Percentiles rank a stretch among this genome's conserved stretches.
Evolutionary conservation across 495 filamentous ascomycete species (phyloP).

Genomic region (Talaromyces wortmannii): DNA sequence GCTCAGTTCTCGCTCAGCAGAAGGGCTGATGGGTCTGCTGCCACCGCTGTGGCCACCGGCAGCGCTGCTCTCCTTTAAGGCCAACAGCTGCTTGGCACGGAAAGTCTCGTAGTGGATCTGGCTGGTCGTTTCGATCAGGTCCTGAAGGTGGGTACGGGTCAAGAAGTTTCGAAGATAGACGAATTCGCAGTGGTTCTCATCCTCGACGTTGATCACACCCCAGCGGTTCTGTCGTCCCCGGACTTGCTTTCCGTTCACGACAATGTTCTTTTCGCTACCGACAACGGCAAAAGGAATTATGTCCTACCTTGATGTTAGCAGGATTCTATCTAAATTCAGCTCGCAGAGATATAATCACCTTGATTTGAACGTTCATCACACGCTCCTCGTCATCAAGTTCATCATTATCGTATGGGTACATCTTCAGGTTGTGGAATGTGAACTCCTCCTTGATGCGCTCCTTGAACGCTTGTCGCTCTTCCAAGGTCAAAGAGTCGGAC

Average conservation of each 20-base stretch:
- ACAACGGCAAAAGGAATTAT: slow-evolving; percentile 98
- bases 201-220: slow-evolving; percentile 99
- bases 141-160: slow-evolving; percentile 91
- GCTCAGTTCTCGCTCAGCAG: slow-evolving; percentile 92
- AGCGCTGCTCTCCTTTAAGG: slow-evolving; percentile 94
- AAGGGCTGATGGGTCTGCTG: slow-evolving; percentile 89
- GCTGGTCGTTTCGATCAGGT: slow-evolving; percentile 98
- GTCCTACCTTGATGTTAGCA: slow-evolving; percentile 42
- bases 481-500: slow-evolving; percentile 90
- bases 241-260: slow-evolving; percentile 95
- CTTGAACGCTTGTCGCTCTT: slow-evolving; percentile 95
- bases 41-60: slow-evolving; percentile 56
- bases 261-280: slow-evolving; percentile 94
- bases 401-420: slow-evolving; percentile 99
- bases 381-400: slow-evolving; percentile 97
- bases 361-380: slow-evolving; percentile 88
- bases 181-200: slow-evolving; percentile 99
- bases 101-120: slow-evolving; percentile 99
- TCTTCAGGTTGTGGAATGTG: slow-evolving; percentile 98
- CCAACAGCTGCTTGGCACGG: slow-evolving; percentile 97
- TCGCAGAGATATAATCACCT: slow-evolving; percentile 44
- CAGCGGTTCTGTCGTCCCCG: slow-evolving; percentile 97
- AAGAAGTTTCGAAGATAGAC: slow-evolving; percentile 97
- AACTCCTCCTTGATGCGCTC: slow-evolving; percentile 99
- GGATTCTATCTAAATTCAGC: slow-evolving; percentile 5